Conservation (phyloP, 768 basidiomycete species). For the Suillus brevipes region DNA sequence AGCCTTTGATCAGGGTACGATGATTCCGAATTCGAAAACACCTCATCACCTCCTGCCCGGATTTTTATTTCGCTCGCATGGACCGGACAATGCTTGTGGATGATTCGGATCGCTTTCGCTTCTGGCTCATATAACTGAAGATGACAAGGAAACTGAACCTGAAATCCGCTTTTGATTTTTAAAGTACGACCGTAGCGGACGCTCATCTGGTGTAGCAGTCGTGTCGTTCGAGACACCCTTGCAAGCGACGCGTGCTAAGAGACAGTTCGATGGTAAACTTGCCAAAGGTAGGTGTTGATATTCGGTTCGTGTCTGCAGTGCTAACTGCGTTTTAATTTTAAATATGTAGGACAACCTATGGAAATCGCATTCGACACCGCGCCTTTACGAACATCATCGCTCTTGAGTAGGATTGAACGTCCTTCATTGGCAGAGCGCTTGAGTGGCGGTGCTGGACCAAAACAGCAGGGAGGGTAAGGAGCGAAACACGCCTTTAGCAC, state of each 20-base stretch:
- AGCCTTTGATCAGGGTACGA: conserved; percentile 96
- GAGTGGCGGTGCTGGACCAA: conserved; percentile 42
- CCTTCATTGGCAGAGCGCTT: conserved; percentile 69
- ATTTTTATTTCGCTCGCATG: conserved; percentile 30
- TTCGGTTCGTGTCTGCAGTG: neutral
- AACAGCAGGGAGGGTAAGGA: conserved; percentile 18
- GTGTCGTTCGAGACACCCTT: conserved; percentile 75
- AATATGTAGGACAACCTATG: conserved; percentile 72
- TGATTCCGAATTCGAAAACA: conserved; percentile 45
- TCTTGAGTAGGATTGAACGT: conserved; percentile 76
- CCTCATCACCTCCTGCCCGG: conserved; percentile 31
- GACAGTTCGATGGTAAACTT: conserved; percentile 81
- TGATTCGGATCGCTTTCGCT: conserved; percentile 43
- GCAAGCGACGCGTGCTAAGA: conserved; percentile 83
- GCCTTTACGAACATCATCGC: conserved; percentile 53
- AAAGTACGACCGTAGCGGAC: conserved; percentile 95
- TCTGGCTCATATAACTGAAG: conserved; percentile 33
- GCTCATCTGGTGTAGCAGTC: conserved; percentile 81
- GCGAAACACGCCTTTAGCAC: neutral
- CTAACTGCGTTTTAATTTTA: neutral
- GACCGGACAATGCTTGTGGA: conserved; percentile 26
- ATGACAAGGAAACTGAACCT: conserved; percentile 56
- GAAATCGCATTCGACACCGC: conserved; percentile 59
- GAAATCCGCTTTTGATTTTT: conserved; percentile 46
- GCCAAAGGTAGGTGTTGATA: conserved; percentile 68